Base-by-base conservation (phyloP, 192 early-diverging fungal genomes). In the Geosiphon pyriformis region DNA sequence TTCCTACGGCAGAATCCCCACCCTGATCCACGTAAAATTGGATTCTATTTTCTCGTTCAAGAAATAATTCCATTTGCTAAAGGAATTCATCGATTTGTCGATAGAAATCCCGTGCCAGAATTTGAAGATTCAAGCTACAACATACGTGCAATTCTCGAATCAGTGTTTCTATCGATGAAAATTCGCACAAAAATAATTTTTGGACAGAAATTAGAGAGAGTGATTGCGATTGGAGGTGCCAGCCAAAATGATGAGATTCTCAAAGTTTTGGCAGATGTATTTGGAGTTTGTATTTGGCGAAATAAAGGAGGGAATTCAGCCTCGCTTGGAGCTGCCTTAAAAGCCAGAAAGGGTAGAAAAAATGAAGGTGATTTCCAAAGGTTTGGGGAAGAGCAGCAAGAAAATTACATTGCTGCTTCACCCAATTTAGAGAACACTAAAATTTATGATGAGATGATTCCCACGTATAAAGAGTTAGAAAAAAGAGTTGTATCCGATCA, bases 151-250 rank as follows among this genome's bases (percentile, higher is more conserved):
- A 81, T 92, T 34, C 60, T 92, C 6, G 92, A 94, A 59, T 84
- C 82, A 47, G 91, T 90, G 70, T 73, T 87, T 27, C 61, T 94
- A 72, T 82, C 83, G 11, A 92, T 92, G 89, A 71, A 80, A 25
- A 31, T 81, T 27, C 78, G 85, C 33, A 76, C 78, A 4, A 57
- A 64, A 20, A 69, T 69, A 63, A 59, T 70, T 64, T 12, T 68
- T 53, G 29, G 15, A 31, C 22, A n/a, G 57, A 8, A 65, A 30
- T 3, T 22, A 65, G 66, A 75, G 53, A 33, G 85, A 34, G 70
- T 92, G 15, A 67, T 91, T n/a, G 84, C 84, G 7, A 87, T 85
- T 0, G 92, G 92, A 15, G 92, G 92, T 4, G 91, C 88, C 4
- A 79, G 87, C 0, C 74, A 65, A 0, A 93, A 92, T 69, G 17